Conservation (phyloP, 192 early-diverging fungal species). For the Gamsiella multidivaricata region DNA sequence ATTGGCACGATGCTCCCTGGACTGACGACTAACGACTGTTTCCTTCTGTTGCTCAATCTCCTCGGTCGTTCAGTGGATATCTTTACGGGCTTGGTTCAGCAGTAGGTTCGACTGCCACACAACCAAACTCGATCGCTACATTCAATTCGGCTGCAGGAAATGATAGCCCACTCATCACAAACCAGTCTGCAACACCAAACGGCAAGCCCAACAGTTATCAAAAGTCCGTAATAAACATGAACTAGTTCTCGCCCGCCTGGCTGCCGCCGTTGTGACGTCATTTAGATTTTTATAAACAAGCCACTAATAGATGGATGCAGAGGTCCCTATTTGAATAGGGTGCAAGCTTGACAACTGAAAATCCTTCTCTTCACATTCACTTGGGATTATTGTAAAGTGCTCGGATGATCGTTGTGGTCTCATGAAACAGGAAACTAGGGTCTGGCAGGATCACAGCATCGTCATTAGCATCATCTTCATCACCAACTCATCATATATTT, state of each 20-base stretch:
- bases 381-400: constrained; percentile 53
- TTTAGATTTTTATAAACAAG: no score
- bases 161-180: constrained; percentile 52
- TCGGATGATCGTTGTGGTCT: not conserved
- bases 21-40: not conserved
- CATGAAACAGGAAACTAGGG: not conserved
- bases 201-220: constrained; percentile 43
- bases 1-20: not conserved
- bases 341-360: no score
- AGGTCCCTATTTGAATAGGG: no score
- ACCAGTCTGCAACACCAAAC: constrained; percentile 40
- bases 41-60: not conserved
- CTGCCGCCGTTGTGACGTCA: no score
- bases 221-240: constrained; percentile 43
- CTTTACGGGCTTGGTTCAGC: constrained; percentile 62
- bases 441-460: not conserved
- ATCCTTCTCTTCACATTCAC: constrained; percentile 57
- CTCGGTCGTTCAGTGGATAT: constrained; percentile 59
- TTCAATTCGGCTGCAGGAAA: constrained; percentile 54
- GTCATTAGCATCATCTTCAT: not conserved
- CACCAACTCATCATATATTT: not conserved
- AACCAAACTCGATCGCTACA: constrained; percentile 50
- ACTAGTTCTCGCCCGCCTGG: no score
- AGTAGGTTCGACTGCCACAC: constrained; percentile 48
- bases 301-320: no score